Base-by-base conservation (phyloP, 305 asterid species). In the Fraxinus baroniana region DNA sequence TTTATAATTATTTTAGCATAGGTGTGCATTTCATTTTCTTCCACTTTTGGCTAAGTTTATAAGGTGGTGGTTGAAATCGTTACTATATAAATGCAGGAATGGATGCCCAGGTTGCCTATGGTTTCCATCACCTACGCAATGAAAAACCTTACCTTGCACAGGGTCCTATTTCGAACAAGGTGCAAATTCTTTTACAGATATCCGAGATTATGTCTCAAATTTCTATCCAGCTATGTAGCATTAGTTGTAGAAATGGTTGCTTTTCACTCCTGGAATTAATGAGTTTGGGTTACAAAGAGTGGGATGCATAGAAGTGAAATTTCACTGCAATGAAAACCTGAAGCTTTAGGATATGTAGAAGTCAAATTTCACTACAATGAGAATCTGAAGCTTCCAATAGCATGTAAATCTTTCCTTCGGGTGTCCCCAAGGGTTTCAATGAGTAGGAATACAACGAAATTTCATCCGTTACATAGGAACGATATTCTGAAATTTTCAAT, bases 61-160 rank as follows among this genome's bases (percentile, higher is more conserved):
- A 15, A n/a, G 30, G 22, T 68, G 75, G 49, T 76, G 77, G 74
- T 74, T 86, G 49, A 87, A 37, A 32, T 84, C 33, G 36, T 70
- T 39, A 7, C 3, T 57, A 44, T 55, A 41, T 79, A 70, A 62
- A 62, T 84, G 78, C 87, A 96, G 99, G 99, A 74, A 96, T 96
- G 99, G 99, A 96, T 87, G 99, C 99, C 72, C 98, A 94, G 89
- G 99, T 96, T 39, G 98, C 99, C 74, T 94, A 96, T 84, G 98
- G 98, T 85, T 96, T 96, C 91, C 99, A 96, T 88, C 93, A 92
- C 85, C 86, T 96, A 82, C 98, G 99, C 55, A 94, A 96, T 83
- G 97, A 96, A 89, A 96, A 87, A 85, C 99, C 99, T 46, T 92
- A 89, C 91, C 99, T 93, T 18, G 99, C 99, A 62, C 98, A 92